Conservation (phyloP, 2,329 filamentous ascomycete species). For the Ceratocystiopsis sp. region DNA sequence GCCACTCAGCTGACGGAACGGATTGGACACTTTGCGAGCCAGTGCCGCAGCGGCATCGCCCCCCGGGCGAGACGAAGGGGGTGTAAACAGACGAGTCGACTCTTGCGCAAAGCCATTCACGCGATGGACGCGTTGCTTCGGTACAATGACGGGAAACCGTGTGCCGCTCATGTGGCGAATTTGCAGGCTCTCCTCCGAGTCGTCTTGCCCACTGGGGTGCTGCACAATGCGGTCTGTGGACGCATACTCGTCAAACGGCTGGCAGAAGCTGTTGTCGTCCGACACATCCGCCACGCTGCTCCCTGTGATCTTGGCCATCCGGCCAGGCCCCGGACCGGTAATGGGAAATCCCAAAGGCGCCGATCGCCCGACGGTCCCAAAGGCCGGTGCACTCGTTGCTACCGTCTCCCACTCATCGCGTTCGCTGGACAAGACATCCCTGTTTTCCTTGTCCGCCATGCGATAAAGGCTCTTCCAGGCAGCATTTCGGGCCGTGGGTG, state of each 20-base stretch:
- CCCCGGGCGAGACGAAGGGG: neutral
- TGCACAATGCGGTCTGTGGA: constrained; percentile 15
- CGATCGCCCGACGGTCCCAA: constrained; percentile 2
- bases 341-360: neutral
- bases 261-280: constrained; percentile 13
- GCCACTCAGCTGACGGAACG: constrained; percentile 5
- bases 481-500: too few species aligned
- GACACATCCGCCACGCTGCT: constrained; percentile 30
- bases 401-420: constrained; percentile 24
- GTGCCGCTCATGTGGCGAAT: constrained; percentile 10
- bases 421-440: constrained; percentile 11
- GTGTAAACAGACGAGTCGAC: constrained; percentile 8
- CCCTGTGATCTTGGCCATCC: constrained; percentile 12
- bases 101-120: constrained; percentile 17
- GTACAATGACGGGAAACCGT: constrained; percentile 14
- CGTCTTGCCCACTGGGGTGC: constrained; percentile 7
- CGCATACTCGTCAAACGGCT: constrained; percentile 9
- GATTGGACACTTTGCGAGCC: constrained; percentile 3
- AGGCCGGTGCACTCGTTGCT: constrained; percentile 15
- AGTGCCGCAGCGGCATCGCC: neutral
- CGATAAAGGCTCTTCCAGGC: too few species aligned
- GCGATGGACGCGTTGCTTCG: constrained; percentile 15
- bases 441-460: neutral
- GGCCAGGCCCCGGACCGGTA: neutral
- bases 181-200: constrained; percentile 7